These are phyloP conservation scores for Boletus austroedulis DNA, from an alignment of 1,284 basidiomycete genomes.

Conservation along the genomic window DNA sequence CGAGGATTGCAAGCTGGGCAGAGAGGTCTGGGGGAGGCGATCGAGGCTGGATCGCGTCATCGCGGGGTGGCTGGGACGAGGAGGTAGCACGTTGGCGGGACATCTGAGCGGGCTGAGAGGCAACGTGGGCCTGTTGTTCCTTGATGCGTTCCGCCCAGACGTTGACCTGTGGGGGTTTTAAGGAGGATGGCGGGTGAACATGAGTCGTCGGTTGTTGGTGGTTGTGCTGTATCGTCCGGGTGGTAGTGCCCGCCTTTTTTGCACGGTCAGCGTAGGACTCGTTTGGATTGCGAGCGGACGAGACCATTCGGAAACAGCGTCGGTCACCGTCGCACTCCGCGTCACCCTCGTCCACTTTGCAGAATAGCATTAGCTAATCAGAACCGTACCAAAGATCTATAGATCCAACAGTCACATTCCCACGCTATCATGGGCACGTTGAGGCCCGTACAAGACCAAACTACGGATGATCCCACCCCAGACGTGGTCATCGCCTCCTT, in stretches of 20 bases:
- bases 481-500: constrained; percentile 18
- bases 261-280: constrained; percentile 62
- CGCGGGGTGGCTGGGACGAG: constrained; percentile 13
- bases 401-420: constrained; percentile 41
- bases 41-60: constrained; percentile 26
- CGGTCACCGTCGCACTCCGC: constrained; percentile 30
- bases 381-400: constrained; percentile 12
- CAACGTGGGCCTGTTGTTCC: constrained; percentile 28
- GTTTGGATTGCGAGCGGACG: constrained; percentile 37
- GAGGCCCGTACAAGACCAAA: constrained; percentile 37
- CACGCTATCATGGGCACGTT: constrained; percentile 36
- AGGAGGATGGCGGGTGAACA: constrained; percentile 7
- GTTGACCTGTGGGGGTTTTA: constrained; percentile 21
- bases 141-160: constrained; percentile 34
- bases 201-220: not conserved
- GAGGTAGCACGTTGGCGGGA: constrained; percentile 13
- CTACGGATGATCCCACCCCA: constrained; percentile 6
- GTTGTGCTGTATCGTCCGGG: constrained; percentile 1
- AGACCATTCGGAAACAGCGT: constrained; percentile 38
- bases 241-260: constrained; percentile 40
- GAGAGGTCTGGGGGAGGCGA: constrained; percentile 22
- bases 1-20: constrained; percentile 23
- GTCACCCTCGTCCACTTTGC: constrained; percentile 10
- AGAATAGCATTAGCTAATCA: constrained; percentile 21
- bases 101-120: constrained; percentile 16